Conservation (phyloP, 2,329 filamentous ascomycete genomes). For the Verticillium albo-atrum region DNA sequence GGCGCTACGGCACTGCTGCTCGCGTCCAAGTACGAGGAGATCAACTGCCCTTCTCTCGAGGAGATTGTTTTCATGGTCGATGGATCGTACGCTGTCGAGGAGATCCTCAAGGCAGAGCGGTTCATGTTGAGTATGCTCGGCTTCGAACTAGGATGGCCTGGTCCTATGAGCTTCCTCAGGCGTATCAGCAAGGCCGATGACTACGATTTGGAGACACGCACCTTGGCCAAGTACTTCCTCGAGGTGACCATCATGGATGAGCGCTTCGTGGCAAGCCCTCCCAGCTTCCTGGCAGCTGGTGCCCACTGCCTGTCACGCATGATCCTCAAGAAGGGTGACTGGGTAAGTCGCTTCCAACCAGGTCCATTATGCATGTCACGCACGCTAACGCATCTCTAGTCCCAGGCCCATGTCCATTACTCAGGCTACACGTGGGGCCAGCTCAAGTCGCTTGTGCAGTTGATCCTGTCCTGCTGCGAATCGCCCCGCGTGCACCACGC, state of each 20-base stretch:
- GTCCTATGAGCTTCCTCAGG: conserved; percentile 95
- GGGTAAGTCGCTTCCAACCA: conserved; percentile 62
- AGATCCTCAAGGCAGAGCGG: conserved; percentile 93
- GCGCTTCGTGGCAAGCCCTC: conserved; percentile 85
- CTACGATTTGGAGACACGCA: conserved; percentile 92
- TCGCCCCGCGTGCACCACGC: conserved; percentile 75
- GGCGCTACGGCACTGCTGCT: conserved; percentile 94
- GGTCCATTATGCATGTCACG: not conserved
- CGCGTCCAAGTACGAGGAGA: conserved; percentile 97
- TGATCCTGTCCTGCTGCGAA: conserved; percentile 85
- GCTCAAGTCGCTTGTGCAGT: conserved; percentile 69
- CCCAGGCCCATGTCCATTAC: conserved; percentile 81
- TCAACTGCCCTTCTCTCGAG: conserved; percentile 90
- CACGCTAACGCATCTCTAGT: conserved; percentile 48
- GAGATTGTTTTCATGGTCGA: conserved; percentile 99
- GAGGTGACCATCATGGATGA: conserved; percentile 98
- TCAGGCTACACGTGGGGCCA: conserved; percentile 89
- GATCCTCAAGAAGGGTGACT: conserved; percentile 86
- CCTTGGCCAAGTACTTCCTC: conserved; percentile 94
- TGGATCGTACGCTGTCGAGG: conserved; percentile 79
- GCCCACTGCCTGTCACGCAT: conserved; percentile 87
- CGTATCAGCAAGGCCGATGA: conserved; percentile 98
- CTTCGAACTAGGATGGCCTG: conserved; percentile 96
- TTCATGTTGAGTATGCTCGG: conserved; percentile 97
- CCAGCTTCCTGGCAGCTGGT: conserved; percentile 86